Percentiles rank a stretch among this genome's conserved stretches.
phyloP scores from a whole-genome alignment of 495 filamentous ascomycete species.

The Penicillium arizonense region DNA sequence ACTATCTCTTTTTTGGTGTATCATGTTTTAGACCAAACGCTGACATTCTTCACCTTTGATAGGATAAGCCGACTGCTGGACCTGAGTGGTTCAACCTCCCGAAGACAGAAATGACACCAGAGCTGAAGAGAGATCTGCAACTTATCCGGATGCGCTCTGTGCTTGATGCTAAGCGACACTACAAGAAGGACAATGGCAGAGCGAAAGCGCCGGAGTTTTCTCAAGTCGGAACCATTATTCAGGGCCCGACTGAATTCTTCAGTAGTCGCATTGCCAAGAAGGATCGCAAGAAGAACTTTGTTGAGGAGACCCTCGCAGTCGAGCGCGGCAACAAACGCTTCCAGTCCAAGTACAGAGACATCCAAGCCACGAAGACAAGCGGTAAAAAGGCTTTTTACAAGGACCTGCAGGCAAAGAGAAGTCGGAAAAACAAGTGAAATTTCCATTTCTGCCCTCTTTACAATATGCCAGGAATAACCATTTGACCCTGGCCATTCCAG shows the following conservation, averaged over 20 bases:
- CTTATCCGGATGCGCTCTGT: conserved; percentile 84
- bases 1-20: conserved; percentile 3
- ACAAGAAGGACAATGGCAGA: conserved; percentile 79
- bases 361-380: conserved; percentile 65
- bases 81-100: conserved; percentile 82
- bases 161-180: conserved; percentile 84
- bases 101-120: conserved; percentile 73
- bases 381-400: conserved; percentile 75
- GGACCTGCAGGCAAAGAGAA: conserved; percentile 57
- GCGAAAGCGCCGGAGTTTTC: conserved; percentile 71
- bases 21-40: conserved; percentile 11
- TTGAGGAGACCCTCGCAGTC: conserved; percentile 77
- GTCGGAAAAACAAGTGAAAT: conserved; percentile 33
- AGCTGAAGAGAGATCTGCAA: conserved; percentile 84
- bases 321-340: conserved; percentile 61
- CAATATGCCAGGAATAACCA: background rate
- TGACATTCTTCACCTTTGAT: conserved; percentile 28
- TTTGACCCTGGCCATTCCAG: background rate
- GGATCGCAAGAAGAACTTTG: conserved; percentile 84
- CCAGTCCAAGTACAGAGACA: conserved; percentile 67
- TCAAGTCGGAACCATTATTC: conserved; percentile 83
- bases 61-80: conserved; percentile 61
- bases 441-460: background rate
- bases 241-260: conserved; percentile 87
- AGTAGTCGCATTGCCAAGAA: conserved; percentile 76